Conservation (phyloP, 1,284 basidiomycete species). For the Pseudozyma thailandica region DNA sequence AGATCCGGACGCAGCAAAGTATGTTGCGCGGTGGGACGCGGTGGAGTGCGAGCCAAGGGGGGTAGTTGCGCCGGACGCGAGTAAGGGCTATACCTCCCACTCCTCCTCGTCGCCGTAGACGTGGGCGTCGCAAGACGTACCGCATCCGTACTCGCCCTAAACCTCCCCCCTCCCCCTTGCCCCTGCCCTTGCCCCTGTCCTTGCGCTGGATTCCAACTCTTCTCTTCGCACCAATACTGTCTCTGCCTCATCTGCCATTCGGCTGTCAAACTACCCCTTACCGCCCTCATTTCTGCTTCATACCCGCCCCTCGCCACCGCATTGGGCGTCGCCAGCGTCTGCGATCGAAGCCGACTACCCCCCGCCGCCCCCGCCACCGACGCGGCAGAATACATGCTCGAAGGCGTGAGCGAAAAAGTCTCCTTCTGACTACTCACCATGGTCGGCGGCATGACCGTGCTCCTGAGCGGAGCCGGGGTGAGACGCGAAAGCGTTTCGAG, state of each 20-base stretch:
- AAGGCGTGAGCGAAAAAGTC: constrained; percentile 4
- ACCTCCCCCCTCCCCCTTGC: too few species aligned
- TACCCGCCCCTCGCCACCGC: neutral
- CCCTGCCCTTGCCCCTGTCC: too few species aligned
- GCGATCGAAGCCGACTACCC: too few species aligned
- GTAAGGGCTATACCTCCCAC: too few species aligned
- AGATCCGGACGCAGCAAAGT: neutral
- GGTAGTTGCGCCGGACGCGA: neutral
- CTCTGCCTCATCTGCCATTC: constrained; percentile 20
- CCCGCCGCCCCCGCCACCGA: too few species aligned
- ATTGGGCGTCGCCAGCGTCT: too few species aligned
- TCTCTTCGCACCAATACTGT: neutral
- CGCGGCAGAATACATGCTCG: too few species aligned
- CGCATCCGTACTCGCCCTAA: too few species aligned
- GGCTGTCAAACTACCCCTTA: constrained; percentile 6
- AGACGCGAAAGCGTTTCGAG: constrained; percentile 5
- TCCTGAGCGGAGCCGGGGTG: neutral
- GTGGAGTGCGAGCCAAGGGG: neutral
- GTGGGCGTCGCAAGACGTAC: too few species aligned
- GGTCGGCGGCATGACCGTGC: constrained; percentile 3
- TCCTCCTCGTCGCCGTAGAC: too few species aligned
- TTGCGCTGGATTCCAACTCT: too few species aligned
- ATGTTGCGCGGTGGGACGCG: neutral
- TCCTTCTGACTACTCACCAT: constrained; percentile 35
- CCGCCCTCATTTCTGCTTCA: too few species aligned